These are phyloP conservation scores for Penicillium riverlandense DNA, from an alignment of 495 filamentous ascomycete genomes.

Conservation along the genomic window DNA sequence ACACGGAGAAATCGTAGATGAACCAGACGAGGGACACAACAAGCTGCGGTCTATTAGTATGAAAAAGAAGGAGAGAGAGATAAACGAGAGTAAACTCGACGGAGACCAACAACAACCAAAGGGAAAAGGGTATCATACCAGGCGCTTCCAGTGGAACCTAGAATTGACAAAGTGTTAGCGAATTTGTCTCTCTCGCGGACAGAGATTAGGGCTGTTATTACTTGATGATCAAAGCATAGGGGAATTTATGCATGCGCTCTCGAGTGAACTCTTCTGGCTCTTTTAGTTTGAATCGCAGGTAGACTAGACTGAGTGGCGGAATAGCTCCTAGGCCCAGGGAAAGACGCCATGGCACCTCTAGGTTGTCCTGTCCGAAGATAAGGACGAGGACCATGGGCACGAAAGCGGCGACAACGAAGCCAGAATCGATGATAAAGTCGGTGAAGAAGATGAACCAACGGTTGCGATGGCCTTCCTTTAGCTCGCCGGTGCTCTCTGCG, in stretches of 20 bases:
- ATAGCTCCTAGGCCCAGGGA: constrained; percentile 72
- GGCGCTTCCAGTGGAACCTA: constrained; percentile 46
- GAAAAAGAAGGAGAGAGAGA: no score
- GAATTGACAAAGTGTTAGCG: not conserved
- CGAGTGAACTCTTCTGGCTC: constrained; percentile 79
- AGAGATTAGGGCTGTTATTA: constrained; percentile 11
- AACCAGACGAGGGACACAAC: constrained; percentile 84
- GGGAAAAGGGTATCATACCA: constrained; percentile 16
- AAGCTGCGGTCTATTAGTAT: constrained; percentile 54
- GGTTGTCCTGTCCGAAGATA: constrained; percentile 57
- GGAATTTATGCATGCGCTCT: constrained; percentile 47
- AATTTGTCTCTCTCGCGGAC: no score
- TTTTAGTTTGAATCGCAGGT: constrained; percentile 64
- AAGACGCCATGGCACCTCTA: constrained; percentile 68
- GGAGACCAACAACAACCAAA: not conserved
- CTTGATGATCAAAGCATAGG: constrained; percentile 43
- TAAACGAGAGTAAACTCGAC: not conserved
- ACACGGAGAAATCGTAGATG: constrained; percentile 80
- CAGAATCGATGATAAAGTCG: constrained; percentile 79
- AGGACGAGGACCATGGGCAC: constrained; percentile 67
- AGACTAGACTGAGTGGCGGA: constrained; percentile 68
- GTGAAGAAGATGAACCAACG: constrained; percentile 93
- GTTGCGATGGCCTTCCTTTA: constrained; percentile 73
- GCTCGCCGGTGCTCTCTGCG: constrained; percentile 76
- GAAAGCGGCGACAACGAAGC: constrained; percentile 68